A percentile compares a stretch with the other conserved stretches of the same genome.
Conservation (phyloP, 164 flowering plant species). For the Cinnamomum micranthum region DNA sequence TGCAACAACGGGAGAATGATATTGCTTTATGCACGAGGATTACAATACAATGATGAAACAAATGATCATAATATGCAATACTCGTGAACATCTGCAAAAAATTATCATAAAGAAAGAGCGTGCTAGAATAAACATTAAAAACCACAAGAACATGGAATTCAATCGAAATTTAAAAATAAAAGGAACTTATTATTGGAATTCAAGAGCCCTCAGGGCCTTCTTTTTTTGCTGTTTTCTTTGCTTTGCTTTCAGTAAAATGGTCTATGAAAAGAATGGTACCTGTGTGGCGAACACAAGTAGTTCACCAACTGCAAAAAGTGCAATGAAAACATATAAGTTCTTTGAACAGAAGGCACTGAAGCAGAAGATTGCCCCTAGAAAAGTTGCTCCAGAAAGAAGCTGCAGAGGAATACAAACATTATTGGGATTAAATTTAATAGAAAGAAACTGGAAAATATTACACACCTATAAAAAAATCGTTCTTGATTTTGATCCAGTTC, state of each 20-base stretch:
- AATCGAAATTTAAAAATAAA: neutral
- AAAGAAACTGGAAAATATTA: too few species aligned
- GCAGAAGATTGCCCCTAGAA: constrained; percentile 86
- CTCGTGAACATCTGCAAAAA: neutral
- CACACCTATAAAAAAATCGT: too few species aligned
- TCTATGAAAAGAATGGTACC: constrained; percentile 35
- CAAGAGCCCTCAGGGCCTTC: too few species aligned
- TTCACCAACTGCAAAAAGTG: constrained; percentile 78
- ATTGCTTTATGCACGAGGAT: too few species aligned
- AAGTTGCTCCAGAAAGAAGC: constrained; percentile 82
- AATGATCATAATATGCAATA: too few species aligned
- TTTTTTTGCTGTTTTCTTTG: too few species aligned
- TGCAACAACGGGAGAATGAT: too few species aligned
- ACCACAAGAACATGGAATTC: neutral
- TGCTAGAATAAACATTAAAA: neutral
- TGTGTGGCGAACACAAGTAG: constrained; percentile 86
- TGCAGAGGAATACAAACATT: constrained; percentile 24
- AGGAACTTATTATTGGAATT: neutral
- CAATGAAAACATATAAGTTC: constrained; percentile 61
- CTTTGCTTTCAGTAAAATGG: neutral
- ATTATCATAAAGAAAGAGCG: neutral
- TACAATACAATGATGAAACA: too few species aligned
- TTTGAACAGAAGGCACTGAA: constrained; percentile 67
- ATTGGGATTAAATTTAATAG: neutral
- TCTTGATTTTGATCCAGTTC: too few species aligned